These are phyloP conservation scores for Mucor piriformis DNA, from an alignment of 371 early-diverging fungal species.

Conservation along the genomic window DNA sequence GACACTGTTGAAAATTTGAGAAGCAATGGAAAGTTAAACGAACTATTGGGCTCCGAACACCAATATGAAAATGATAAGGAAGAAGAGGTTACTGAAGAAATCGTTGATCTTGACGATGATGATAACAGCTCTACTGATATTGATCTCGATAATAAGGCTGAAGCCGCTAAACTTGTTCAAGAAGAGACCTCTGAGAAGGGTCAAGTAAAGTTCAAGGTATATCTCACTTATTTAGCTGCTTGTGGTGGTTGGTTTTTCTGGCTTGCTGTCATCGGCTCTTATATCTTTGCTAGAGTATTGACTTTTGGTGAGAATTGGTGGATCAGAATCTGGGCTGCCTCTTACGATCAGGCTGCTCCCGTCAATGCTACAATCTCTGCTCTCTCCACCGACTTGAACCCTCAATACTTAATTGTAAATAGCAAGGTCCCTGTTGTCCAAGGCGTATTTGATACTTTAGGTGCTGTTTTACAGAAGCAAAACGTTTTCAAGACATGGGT, in stretches of 20 bases:
- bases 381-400: neutral
- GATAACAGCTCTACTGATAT: neutral
- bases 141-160: constrained; percentile 28
- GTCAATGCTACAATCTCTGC: neutral
- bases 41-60: constrained; percentile 15
- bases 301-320: constrained; percentile 48
- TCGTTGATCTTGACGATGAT: constrained; percentile 51
- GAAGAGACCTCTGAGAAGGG: constrained; percentile 55
- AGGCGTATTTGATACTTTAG: constrained; percentile 30
- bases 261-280: constrained; percentile 43
- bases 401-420: neutral
- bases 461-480: constrained; percentile 21
- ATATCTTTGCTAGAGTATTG: constrained; percentile 51
- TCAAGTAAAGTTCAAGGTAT: constrained; percentile 60
- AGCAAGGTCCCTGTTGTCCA: constrained; percentile 3
- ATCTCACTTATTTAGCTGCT: constrained; percentile 64
- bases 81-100: constrained; percentile 20
- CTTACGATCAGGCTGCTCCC: constrained; percentile 11
- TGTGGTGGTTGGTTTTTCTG: constrained; percentile 69
- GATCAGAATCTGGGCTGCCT: constrained; percentile 34
- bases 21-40: constrained; percentile 11
- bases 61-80: constrained; percentile 1
- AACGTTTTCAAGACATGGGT: constrained; percentile 32
- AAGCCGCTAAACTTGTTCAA: constrained; percentile 46
- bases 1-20: constrained; percentile 23